Percentiles rank a stretch among this genome's conserved stretches.
phyloP scores from a whole-genome alignment of 495 filamentous ascomycete species.

The Entonaema liquescens region DNA sequence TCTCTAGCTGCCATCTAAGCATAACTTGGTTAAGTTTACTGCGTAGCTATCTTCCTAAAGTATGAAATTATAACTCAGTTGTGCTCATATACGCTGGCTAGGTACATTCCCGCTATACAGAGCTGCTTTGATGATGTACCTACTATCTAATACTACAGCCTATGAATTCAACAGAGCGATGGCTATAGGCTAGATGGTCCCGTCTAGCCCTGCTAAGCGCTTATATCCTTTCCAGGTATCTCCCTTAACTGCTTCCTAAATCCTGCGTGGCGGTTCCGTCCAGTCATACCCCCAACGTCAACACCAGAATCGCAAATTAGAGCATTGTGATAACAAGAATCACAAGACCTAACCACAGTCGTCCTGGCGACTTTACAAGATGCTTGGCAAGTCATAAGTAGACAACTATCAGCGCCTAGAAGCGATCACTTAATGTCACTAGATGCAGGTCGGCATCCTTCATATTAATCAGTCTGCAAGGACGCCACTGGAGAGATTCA shows the following conservation, averaged over 20 bases:
- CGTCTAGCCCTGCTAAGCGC: neutral
- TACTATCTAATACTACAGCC: neutral
- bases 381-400: neutral
- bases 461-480: neutral
- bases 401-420: neutral
- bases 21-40: neutral
- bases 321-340: neutral
- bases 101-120: no score
- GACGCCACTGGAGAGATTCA: slow-evolving; percentile 22
- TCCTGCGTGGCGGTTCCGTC: neutral
- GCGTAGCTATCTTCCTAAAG: neutral
- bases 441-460: neutral
- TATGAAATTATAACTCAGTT: no score
- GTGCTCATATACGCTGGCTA: no score
- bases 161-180: neutral
- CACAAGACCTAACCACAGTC: neutral
- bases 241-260: neutral
- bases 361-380: neutral
- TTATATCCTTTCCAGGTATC: neutral
- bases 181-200: neutral
- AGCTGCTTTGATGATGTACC: no score
- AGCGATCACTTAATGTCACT: neutral
- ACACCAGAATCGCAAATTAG: neutral
- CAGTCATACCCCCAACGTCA: neutral
- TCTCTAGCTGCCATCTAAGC: neutral